Base-by-base conservation (phyloP, 805 yeast genomes). In the Metschnikowia lochheadii region DNA sequence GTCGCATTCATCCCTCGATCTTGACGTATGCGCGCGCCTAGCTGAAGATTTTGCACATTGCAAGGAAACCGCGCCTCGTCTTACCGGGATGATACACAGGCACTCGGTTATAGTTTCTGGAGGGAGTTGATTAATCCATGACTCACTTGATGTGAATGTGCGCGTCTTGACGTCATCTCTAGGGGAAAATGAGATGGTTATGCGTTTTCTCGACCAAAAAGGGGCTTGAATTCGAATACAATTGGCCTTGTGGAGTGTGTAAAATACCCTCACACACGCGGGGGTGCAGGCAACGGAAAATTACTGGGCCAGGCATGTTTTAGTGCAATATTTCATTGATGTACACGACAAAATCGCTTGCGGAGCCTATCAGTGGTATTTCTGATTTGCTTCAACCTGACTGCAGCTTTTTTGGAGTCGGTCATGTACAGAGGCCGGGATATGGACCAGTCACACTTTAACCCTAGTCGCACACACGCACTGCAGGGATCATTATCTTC, bases 361-460 rank as follows among this genome's bases (percentile, higher is more conserved):
- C 53, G 44, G 29, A 46, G 42, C 33, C 34, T 35, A 43, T 53
- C 51, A 8, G 58, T 55, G 5, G 44, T 20, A 6, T 33, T 47
- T 33, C 49, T 33, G 21, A 55, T 55, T 35, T 48, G 49, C 18
- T 44, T 39, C 37, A 45, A 45, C 8, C 52, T 48, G 5, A 49
- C 40, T 11, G 40, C 20, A 6, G 49, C 46, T 13, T 26, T 43
- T 15, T 35, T 36, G 41, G 49, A 26, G 34, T 49, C 49, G n/a
- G 40, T 40, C 58, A 57, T 57, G 48, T 57, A 57, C 17, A 4
- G n/a, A 11, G 61, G 61, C 21, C 58, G 43, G 8, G 20, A 26
- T 23, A 29, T 36, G 20, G 58, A 44, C 32, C 42, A 44, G 49
- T 58, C 61, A 38, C 61, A 58, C 2, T 34, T 42, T 17, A 58